These are phyloP conservation scores for carrot (Daucus carota) DNA, from an alignment of 129 eudicot species.

Conservation along the genomic window DNA sequence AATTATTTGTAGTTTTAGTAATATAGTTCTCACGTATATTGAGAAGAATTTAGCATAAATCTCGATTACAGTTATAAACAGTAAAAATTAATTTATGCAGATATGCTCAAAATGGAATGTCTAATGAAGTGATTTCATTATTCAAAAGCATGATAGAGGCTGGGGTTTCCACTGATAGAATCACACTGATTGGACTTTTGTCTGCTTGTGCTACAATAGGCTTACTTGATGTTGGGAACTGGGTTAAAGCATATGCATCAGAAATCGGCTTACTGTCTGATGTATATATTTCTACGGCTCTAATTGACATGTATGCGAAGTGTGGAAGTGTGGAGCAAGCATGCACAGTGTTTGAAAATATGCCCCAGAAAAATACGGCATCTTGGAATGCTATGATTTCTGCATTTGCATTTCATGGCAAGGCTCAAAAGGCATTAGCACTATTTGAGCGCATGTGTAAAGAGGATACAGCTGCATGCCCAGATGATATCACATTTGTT, in stretches of 20 bases:
- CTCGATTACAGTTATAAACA: no score
- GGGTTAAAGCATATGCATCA: conserved; percentile 52
- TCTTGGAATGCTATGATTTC: conserved; percentile 86
- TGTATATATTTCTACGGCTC: conserved; percentile 59
- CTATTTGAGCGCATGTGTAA: conserved; percentile 45
- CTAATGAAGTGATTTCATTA: conserved; percentile 63
- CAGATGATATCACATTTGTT: conserved; percentile 62
- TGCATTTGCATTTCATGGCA: conserved; percentile 64
- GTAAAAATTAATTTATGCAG: conserved; percentile 21
- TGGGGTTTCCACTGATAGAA: conserved; percentile 40
- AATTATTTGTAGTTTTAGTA: background rate
- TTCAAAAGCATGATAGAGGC: conserved; percentile 48
- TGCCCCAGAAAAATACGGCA: conserved; percentile 47
- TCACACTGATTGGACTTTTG: conserved; percentile 59
- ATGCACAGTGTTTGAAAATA: conserved; percentile 35
- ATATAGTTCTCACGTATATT: background rate
- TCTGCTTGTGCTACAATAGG: conserved; percentile 74
- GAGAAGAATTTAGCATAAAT: background rate
- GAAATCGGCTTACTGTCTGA: conserved; percentile 41
- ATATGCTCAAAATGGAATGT: conserved; percentile 70
- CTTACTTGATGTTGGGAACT: conserved; percentile 61
- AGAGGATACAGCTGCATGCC: conserved; percentile 24
- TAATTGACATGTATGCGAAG: conserved; percentile 78
- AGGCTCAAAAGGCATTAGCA: conserved; percentile 48
- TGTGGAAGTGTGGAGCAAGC: conserved; percentile 57